These are phyloP conservation scores for Cryptosporidium baileyi DNA, from an alignment of 169 alveolate genomes.

Conservation along the genomic window DNA sequence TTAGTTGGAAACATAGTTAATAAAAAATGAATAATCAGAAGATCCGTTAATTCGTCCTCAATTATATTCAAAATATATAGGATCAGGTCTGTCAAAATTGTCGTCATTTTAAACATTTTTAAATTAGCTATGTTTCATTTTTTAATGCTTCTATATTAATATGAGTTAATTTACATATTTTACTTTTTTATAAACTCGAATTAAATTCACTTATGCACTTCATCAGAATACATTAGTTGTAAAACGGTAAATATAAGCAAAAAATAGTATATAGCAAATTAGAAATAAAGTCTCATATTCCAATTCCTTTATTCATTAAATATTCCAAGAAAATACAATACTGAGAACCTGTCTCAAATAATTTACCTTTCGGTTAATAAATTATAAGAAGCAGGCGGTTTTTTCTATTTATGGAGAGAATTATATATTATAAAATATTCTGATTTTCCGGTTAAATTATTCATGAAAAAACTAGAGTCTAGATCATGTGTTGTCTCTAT, in stretches of 20 bases:
- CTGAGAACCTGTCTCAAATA: too few species aligned
- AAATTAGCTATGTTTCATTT: not conserved
- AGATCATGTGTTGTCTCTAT: too few species aligned
- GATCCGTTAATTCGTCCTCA: slow-evolving; percentile 64
- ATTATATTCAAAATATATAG: slow-evolving; percentile 2
- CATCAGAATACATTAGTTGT: too few species aligned
- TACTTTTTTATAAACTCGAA: not conserved
- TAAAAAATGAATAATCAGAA: slow-evolving; percentile 35
- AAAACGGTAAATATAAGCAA: too few species aligned
- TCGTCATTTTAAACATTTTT: slow-evolving; percentile 12
- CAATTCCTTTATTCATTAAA: too few species aligned
- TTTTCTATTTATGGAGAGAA: not conserved
- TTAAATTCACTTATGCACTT: too few species aligned
- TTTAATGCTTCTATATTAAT: not conserved
- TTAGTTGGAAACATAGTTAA: not conserved
- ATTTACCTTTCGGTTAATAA: too few species aligned
- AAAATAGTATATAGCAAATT: too few species aligned
- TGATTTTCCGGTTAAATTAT: too few species aligned
- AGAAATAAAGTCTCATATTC: too few species aligned
- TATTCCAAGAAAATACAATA: too few species aligned
- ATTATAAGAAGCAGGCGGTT: not conserved
- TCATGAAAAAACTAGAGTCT: too few species aligned
- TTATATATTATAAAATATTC: not conserved
- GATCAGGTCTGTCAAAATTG: slow-evolving; percentile 69
- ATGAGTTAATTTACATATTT: not conserved